These are phyloP conservation scores for Daldinia caldariorum DNA, from an alignment of 495 filamentous ascomycete species.

Conservation along the genomic window DNA sequence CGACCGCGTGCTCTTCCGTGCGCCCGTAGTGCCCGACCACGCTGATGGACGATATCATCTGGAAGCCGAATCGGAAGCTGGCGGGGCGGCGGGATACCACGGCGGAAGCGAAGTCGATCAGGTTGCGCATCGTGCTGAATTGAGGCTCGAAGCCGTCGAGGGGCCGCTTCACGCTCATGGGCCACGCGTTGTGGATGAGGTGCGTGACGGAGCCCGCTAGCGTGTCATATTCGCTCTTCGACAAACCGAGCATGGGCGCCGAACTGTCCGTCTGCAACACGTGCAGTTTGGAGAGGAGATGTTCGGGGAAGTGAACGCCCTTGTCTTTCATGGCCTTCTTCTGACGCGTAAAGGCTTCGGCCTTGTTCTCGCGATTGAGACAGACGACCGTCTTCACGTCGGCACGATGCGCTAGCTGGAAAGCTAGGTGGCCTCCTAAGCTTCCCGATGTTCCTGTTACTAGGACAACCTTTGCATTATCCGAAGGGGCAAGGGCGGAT, in stretches of 20 bases:
- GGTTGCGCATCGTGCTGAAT: constrained; percentile 58
- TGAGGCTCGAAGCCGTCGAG: constrained; percentile 60
- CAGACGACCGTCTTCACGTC: constrained; percentile 55
- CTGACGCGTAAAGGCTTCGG: constrained; percentile 47
- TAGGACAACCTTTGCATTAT: constrained; percentile 47
- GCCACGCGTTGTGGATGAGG: constrained; percentile 69
- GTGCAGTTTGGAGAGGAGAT: constrained; percentile 50
- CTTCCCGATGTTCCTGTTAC: constrained; percentile 62
- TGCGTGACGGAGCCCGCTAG: constrained; percentile 59
- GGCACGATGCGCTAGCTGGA: constrained; percentile 47
- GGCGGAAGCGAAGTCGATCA: constrained; percentile 57
- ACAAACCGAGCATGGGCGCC: constrained; percentile 58
- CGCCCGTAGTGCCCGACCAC: constrained; percentile 57
- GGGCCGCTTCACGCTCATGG: constrained; percentile 60
- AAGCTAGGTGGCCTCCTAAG: constrained; percentile 55
- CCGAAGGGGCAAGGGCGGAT: neutral
- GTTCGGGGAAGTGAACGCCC: constrained; percentile 46
- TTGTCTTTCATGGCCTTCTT: constrained; percentile 48
- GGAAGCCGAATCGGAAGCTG: constrained; percentile 52
- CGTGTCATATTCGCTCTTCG: constrained; percentile 48
- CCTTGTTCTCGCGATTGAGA: constrained; percentile 53
- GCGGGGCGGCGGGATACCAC: constrained; percentile 35
- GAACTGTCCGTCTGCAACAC: constrained; percentile 58
- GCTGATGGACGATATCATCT: constrained; percentile 66
- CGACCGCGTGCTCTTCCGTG: constrained; percentile 40